phyloP scores from a whole-genome alignment of 352 stramenopile species.

The Phytophthora pisi region DNA sequence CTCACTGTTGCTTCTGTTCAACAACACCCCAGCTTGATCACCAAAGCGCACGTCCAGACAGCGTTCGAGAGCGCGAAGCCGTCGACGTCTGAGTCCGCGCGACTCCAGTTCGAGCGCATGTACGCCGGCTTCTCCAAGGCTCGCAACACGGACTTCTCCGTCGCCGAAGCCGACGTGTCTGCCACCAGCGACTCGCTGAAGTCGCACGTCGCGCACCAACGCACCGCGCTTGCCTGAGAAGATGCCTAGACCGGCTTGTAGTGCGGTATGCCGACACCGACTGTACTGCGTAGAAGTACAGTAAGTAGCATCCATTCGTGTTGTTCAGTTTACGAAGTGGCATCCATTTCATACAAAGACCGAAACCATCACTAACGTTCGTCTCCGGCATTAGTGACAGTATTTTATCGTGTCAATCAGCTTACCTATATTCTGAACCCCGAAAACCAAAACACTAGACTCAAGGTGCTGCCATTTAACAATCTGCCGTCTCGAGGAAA shows the following conservation, averaged over 20 bases:
- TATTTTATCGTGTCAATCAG: no score
- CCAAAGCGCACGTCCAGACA: conserved; percentile 58
- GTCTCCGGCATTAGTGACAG: no score
- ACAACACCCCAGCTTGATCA: conserved; percentile 46
- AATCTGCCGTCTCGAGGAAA: no score
- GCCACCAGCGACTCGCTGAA: conserved; percentile 57
- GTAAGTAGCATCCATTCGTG: no score
- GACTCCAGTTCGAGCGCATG: conserved; percentile 73
- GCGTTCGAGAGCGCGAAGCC: conserved; percentile 73
- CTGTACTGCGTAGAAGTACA: no score
- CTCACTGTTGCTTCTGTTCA: conserved; percentile 10
- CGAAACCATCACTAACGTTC: no score
- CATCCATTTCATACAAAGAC: no score
- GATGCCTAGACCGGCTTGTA: background rate
- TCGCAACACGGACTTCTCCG: conserved; percentile 70
- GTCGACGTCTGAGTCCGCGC: conserved; percentile 65
- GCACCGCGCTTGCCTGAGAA: conserved; percentile 61
- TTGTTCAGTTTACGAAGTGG: no score
- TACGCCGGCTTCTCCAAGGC: conserved; percentile 73
- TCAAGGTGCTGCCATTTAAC: no score
- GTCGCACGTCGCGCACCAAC: conserved; percentile 65
- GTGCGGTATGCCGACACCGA: background rate
- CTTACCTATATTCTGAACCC: no score
- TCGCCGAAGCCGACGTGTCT: conserved; percentile 55
- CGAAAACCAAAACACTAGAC: no score